These are phyloP conservation scores for Knufia fluminis DNA, from an alignment of 2,329 filamentous ascomycete genomes.

Conservation along the genomic window DNA sequence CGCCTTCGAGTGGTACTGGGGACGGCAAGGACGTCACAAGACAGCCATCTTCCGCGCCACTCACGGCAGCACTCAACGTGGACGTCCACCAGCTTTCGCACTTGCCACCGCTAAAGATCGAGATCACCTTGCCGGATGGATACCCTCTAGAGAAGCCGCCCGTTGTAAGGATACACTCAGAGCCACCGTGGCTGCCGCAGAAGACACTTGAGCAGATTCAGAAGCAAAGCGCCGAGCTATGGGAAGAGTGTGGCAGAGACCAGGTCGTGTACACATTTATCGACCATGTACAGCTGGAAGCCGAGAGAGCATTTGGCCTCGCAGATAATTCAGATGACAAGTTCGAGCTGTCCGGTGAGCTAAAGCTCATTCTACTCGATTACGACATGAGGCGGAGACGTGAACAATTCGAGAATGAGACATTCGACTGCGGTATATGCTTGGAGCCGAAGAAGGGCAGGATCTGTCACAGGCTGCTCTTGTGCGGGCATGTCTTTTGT, in stretches of 20 bases:
- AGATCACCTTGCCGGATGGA: slow-evolving; percentile 43
- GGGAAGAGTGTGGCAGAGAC: slow-evolving; percentile 51
- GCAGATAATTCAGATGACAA: slow-evolving; percentile 30
- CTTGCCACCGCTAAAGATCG: slow-evolving; percentile 47
- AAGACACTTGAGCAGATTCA: slow-evolving; percentile 37
- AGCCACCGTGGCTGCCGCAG: slow-evolving; percentile 46
- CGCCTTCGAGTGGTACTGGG: slow-evolving; percentile 31
- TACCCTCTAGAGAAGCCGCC: slow-evolving; percentile 50
- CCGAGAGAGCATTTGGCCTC: slow-evolving; percentile 47
- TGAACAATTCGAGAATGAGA: slow-evolving; percentile 69
- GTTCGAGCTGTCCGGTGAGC: slow-evolving; percentile 36
- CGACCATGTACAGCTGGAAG: slow-evolving; percentile 50
- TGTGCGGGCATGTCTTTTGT: slow-evolving; percentile 89
- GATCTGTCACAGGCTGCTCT: slow-evolving; percentile 69
- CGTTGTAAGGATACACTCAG: slow-evolving; percentile 36
- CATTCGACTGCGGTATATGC: slow-evolving; percentile 81
- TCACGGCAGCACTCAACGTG: slow-evolving; percentile 5
- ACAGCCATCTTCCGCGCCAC: slow-evolving; percentile 1
- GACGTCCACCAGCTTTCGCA: slow-evolving; percentile 40
- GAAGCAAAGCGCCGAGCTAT: slow-evolving; percentile 41
- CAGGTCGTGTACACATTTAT: slow-evolving; percentile 52
- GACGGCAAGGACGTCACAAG: slow-evolving; percentile 18
- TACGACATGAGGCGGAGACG: slow-evolving; percentile 67
- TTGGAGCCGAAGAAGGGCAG: slow-evolving; percentile 84
- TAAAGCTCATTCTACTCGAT: slow-evolving; percentile 64